These are phyloP conservation scores for Mycocentrospora acerina DNA, from an alignment of 2,329 filamentous ascomycete genomes.

Conservation along the genomic window DNA sequence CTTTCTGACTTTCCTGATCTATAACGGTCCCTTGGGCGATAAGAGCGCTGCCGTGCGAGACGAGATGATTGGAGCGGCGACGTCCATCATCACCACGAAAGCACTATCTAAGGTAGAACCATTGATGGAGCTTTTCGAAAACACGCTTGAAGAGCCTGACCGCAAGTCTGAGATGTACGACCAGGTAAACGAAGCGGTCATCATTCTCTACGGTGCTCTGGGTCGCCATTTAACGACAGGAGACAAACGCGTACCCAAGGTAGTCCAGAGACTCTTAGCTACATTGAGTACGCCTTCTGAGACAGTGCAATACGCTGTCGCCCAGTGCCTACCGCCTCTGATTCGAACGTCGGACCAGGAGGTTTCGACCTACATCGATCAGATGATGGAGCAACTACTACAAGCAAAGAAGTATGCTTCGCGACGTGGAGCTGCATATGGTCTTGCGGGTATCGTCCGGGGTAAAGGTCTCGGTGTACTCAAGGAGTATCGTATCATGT, in stretches of 20 bases:
- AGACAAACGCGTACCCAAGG: slow-evolving; percentile 84
- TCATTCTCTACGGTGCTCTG: slow-evolving; percentile 94
- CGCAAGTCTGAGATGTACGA: slow-evolving; percentile 80
- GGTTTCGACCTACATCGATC: slow-evolving; percentile 75
- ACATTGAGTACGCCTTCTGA: slow-evolving; percentile 95
- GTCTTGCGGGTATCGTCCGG: slow-evolving; percentile 83
- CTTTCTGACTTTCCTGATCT: slow-evolving; percentile 84
- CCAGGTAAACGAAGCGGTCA: slow-evolving; percentile 92
- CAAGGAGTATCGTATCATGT: slow-evolving; percentile 82
- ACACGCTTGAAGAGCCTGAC: slow-evolving; percentile 80
- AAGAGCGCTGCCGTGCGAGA: slow-evolving; percentile 73
- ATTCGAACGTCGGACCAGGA: slow-evolving; percentile 78
- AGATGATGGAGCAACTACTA: slow-evolving; percentile 79
- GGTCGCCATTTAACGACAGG: slow-evolving; percentile 82
- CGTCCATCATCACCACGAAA: slow-evolving; percentile 74
- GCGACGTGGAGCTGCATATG: slow-evolving; percentile 91
- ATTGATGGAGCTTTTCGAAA: slow-evolving; percentile 90
- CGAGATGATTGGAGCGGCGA: slow-evolving; percentile 91
- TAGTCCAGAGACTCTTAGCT: slow-evolving; percentile 80
- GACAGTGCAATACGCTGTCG: slow-evolving; percentile 93
- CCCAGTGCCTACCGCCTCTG: slow-evolving; percentile 90
- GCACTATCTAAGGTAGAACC: slow-evolving; percentile 82
- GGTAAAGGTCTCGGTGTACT: slow-evolving; percentile 83
- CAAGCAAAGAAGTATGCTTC: slow-evolving; percentile 89
- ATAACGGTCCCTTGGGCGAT: slow-evolving; percentile 84